Evolutionary conservation across 208 protist genomes (phyloP).

Genomic region (Acanthamoeba triangularis): DNA sequence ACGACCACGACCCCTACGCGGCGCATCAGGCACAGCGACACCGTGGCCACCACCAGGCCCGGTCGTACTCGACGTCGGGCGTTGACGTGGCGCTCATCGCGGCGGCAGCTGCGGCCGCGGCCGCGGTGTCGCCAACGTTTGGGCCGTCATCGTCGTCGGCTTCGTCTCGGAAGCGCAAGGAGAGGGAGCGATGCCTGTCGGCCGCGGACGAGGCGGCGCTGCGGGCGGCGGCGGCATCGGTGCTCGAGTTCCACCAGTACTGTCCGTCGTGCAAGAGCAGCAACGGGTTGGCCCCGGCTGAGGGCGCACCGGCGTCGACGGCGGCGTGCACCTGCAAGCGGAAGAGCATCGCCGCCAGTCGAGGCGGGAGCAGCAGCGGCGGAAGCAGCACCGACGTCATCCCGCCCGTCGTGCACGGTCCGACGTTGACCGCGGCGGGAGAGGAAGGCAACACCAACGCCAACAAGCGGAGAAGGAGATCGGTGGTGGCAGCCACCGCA

Average conservation of each 20-base stretch:
- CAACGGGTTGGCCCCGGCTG: not conserved
- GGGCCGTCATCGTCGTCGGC: not conserved
- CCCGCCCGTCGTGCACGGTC: not conserved
- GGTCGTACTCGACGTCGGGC: not conserved
- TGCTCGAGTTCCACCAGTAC: slow-evolving; percentile 42
- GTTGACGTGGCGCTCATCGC: not conserved
- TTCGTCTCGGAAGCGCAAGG: not conserved
- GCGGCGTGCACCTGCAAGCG: not conserved
- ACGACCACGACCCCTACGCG: not conserved
- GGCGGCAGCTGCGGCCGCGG: not conserved
- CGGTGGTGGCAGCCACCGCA: not conserved
- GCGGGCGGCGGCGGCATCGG: not conserved
- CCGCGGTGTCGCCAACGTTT: not conserved
- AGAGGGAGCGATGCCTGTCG: not conserved
- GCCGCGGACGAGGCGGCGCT: not conserved
- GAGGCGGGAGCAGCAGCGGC: not conserved
- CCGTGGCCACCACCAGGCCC: not conserved
- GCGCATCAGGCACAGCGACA: not conserved
- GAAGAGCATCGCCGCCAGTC: not conserved
- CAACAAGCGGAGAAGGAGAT: not conserved
- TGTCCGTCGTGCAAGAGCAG: not conserved
- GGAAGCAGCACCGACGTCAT: not conserved
- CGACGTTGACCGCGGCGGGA: not conserved
- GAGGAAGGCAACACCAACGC: not conserved
- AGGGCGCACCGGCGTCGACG: not conserved